phyloP scores from a whole-genome alignment of 1,284 basidiomycete genomes.

The Apiotrichum mycotoxinovorans region DNA sequence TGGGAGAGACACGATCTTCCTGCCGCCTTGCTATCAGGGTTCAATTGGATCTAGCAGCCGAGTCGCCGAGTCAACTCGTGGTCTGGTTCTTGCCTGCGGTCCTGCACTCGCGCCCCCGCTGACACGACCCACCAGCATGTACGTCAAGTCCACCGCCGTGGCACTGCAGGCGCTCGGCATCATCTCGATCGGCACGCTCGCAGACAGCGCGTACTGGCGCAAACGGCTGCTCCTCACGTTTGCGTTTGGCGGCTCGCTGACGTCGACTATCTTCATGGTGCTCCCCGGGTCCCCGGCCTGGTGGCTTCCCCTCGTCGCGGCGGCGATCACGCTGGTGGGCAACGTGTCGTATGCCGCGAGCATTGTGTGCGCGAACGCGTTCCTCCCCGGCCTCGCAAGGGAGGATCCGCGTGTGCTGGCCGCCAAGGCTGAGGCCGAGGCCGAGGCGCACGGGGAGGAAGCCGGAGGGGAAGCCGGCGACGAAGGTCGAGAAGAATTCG shows the following conservation, averaged over 20 bases:
- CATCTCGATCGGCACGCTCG: conserved; percentile 82
- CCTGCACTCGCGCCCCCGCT: not conserved
- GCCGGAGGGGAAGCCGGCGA: not conserved
- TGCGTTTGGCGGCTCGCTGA: conserved; percentile 64
- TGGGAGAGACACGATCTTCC: too few relatives aligned
- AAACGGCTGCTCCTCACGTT: conserved; percentile 73
- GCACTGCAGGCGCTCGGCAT: conserved; percentile 81
- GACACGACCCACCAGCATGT: conserved; percentile 58
- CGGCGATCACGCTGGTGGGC: conserved; percentile 66
- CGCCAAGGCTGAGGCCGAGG: conserved; percentile 34
- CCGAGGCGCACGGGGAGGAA: not conserved
- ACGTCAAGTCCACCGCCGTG: conserved; percentile 79
- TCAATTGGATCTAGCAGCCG: too few relatives aligned
- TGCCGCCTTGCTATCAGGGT: too few relatives aligned
- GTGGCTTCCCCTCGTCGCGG: conserved; percentile 62
- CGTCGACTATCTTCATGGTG: conserved; percentile 66
- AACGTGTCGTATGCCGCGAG: conserved; percentile 80
- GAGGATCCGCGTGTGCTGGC: conserved; percentile 57
- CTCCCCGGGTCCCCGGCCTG: conserved; percentile 64
- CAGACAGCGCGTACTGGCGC: conserved; percentile 73
- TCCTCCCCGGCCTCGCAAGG: conserved; percentile 71
- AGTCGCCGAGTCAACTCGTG: too few relatives aligned
- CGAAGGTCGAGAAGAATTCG: conserved; percentile 4
- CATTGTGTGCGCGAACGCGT: conserved; percentile 82
- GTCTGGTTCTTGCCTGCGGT: not conserved